Evolutionary conservation across 345 rosid genomes (phyloP).

Genomic region (Sonneratia caseolaris): DNA sequence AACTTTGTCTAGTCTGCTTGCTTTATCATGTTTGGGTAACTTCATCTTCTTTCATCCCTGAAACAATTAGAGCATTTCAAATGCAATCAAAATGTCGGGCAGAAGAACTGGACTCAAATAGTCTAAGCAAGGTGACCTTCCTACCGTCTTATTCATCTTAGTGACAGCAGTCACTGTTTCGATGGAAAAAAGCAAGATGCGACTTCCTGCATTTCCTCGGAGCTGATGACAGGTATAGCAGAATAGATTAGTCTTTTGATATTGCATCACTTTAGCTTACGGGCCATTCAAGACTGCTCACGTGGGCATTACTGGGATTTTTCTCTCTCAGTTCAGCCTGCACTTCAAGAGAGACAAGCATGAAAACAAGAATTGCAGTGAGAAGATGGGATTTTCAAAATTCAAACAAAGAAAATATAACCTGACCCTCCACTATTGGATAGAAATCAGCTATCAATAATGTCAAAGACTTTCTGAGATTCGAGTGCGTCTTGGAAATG

Average conservation of each 20-base stretch:
- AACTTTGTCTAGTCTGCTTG: conserved; percentile 19
- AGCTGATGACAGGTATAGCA: conserved; percentile 26
- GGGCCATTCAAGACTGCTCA: conserved; percentile 12
- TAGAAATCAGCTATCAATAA: conserved; percentile 90
- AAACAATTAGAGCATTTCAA: conserved; percentile 17
- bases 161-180: conserved; percentile 47
- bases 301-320: conserved; percentile 77
- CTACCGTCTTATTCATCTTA: conserved; percentile 66
- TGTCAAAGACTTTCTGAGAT: conserved; percentile 69
- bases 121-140: background rate
- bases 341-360: conserved; percentile 9
- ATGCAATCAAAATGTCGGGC: conserved; percentile 5
- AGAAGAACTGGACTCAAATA: conserved; percentile 6
- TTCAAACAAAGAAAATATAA: conserved; percentile 14
- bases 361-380: conserved; percentile 9
- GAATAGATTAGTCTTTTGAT: background rate
- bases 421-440: conserved; percentile 83
- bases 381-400: background rate
- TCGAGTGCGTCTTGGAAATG: conserved; percentile 2
- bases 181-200: conserved; percentile 66
- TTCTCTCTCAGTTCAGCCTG: conserved; percentile 67
- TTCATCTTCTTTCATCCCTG: conserved; percentile 71
- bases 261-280: background rate
- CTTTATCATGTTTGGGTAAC: conserved; percentile 87
- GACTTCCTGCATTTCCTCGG: conserved; percentile 97